Evolutionary conservation across 2,329 filamentous ascomycete species (phyloP).

Genomic region (Lachnellula subtilissima): DNA sequence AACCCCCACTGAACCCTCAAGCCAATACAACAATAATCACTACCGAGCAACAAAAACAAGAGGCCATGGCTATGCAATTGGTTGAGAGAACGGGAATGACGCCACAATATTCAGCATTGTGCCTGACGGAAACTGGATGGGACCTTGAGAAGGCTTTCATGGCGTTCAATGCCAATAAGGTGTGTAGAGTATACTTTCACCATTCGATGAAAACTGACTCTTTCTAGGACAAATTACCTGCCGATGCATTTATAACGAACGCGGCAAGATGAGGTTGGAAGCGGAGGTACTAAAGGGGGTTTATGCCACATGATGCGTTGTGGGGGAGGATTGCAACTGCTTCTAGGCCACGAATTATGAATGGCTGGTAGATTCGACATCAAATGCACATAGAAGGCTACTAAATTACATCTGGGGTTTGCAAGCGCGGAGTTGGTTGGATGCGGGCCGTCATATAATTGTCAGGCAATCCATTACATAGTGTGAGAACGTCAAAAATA

Average conservation of each 20-base stretch:
- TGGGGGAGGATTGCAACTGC: not conserved
- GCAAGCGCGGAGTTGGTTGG: conserved; percentile 2
- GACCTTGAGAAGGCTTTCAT: conserved; percentile 69
- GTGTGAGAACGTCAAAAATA: conserved; percentile 2
- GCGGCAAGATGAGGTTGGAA: conserved; percentile 1
- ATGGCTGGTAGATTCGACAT: not conserved
- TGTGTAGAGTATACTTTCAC: conserved; percentile 34
- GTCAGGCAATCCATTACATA: conserved; percentile 1
- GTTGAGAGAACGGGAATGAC: conserved; percentile 77
- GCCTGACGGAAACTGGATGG: conserved; percentile 75
- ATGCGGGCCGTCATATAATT: not conserved
- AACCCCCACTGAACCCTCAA: not conserved
- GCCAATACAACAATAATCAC: conserved; percentile 13
- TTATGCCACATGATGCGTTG: not conserved
- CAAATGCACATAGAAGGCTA: not conserved
- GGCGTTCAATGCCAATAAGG: conserved; percentile 73
- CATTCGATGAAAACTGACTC: conserved; percentile 6
- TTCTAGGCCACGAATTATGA: not conserved
- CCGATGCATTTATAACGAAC: conserved; percentile 41
- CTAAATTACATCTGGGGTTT: not conserved
- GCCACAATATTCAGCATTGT: conserved; percentile 71
- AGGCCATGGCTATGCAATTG: conserved; percentile 70
- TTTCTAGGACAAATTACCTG: conserved; percentile 41
- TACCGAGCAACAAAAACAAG: conserved; percentile 41
- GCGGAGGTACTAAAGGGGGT: not conserved